phyloP scores from a whole-genome alignment of 2,329 filamentous ascomycete species.

The Chrysoporthe cubensis region DNA sequence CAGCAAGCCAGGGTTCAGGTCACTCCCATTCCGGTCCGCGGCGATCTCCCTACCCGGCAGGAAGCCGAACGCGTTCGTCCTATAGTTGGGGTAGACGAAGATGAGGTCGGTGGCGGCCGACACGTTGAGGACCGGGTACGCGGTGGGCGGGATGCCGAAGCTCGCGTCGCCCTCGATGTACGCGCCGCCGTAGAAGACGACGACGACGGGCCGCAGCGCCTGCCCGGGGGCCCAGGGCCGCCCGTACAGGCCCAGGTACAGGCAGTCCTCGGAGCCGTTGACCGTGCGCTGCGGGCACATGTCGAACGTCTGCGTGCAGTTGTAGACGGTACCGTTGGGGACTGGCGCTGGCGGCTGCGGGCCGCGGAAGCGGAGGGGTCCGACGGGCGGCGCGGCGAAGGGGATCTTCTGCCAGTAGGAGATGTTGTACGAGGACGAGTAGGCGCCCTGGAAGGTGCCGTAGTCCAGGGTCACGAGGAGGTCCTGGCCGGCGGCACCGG shows the following conservation, averaged over 20 bases:
- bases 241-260: constrained; percentile 64
- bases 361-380: constrained; percentile 61
- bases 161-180: constrained; percentile 62
- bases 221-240: constrained; percentile 54
- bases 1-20: constrained; percentile 56
- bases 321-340: constrained; percentile 50
- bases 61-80: constrained; percentile 61
- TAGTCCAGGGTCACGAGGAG: constrained; percentile 50
- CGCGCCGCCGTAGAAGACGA: constrained; percentile 64
- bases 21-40: constrained; percentile 43
- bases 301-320: constrained; percentile 58
- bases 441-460: constrained; percentile 56
- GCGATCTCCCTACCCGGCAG: constrained; percentile 53
- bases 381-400: constrained; percentile 61
- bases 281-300: constrained; percentile 63
- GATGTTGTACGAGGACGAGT: constrained; percentile 56
- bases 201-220: constrained; percentile 59
- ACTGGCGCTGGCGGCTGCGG: constrained; percentile 59
- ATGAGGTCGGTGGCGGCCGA: constrained; percentile 53
- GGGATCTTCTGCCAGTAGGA: constrained; percentile 65
- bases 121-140: constrained; percentile 62
- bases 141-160: constrained; percentile 58
- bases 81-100: constrained; percentile 54
- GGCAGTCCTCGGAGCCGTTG: constrained; percentile 62
- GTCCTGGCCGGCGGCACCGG: constrained; percentile 28